These are phyloP conservation scores for Brassica balearica DNA, from an alignment of 441 rosid genomes.

Conservation along the genomic window DNA sequence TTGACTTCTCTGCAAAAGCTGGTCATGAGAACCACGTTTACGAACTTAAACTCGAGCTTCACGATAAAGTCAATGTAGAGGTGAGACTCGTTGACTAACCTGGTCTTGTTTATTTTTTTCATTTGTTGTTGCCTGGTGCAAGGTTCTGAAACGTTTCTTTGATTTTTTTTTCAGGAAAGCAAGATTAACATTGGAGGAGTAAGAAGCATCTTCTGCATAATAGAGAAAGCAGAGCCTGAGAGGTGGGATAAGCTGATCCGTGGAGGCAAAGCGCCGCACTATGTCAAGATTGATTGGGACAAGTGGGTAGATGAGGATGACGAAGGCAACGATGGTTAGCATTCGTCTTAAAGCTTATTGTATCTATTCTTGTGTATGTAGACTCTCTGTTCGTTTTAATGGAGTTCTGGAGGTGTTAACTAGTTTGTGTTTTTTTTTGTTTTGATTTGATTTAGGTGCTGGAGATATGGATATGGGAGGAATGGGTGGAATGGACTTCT, in stretches of 20 bases:
- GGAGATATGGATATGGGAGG: conserved; percentile 48
- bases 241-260: conserved; percentile 80
- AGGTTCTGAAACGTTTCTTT: not conserved
- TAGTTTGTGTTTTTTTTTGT: not conserved
- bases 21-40: conserved; percentile 60
- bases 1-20: conserved; percentile 70
- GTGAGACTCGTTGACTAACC: conserved; percentile 42
- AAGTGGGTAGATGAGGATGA: conserved; percentile 93
- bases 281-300: conserved; percentile 85
- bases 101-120: not conserved
- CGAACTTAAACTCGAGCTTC: conserved; percentile 74
- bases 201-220: conserved; percentile 67
- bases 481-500: conserved; percentile 45
- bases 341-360: not conserved
- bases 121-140: not conserved
- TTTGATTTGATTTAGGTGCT: conserved; percentile 24
- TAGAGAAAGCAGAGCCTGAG: conserved; percentile 76
- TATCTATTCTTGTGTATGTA: conserved; percentile 1
- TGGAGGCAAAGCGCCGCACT: conserved; percentile 70
- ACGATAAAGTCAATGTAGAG: conserved; percentile 77
- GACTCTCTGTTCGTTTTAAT: too few species aligned
- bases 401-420: conserved; percentile 8
- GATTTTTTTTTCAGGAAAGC: conserved; percentile 53
- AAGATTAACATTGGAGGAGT: conserved; percentile 75
- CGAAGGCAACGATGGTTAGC: conserved; percentile 49